Evolutionary conservation across 2,329 filamentous ascomycete genomes (phyloP), one percentile per base, ranked within the genome.

Genomic region (Fusarium brevicatenulatum): DNA sequence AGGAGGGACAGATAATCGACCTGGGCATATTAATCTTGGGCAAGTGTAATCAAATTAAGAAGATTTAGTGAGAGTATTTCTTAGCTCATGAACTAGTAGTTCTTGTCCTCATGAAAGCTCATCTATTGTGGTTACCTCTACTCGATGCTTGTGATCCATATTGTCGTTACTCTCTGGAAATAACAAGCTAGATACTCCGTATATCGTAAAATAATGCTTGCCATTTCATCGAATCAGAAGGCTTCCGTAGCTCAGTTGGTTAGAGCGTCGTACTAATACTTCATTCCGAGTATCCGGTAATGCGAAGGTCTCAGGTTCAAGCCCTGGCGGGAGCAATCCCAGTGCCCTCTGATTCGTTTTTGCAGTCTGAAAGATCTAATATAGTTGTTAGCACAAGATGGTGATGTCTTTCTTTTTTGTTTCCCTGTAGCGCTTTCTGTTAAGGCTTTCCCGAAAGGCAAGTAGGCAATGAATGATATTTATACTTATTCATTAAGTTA

Each of bases 241-340:
- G 77, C 76, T 78, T 78, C 76, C 76, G 74, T 77, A 77, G 76
- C 76, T 78, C 76, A 77, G 76, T 77, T 77, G 76, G 76, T 77
- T 77, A 77, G 76, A 77, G 76, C 76, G 74, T 77, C 74, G 76
- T 77, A 77, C 76, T 77, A 77, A 78, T 78, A 78, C 69, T 78
- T 68, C 62, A 57, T 52, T 60, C 61, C 39, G 60, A 76, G 67
- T 71, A 52, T 72, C 55, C 44, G 59, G 76, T 78, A 32, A 78
- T 78, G 76, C 76, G 76, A 78, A 76, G 76, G 76, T 76, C 76
- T 77, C 76, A 76, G 76, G 76, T 78, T 78, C 76, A 78, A 78
- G 76, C 76, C 76, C 76, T 77, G 76, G 76, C 75, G 76, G 76
- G 76, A 78, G 76, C 76, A 73, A 64, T 75, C 75, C 68, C 75